These are phyloP conservation scores for Agrocybe praecox DNA, from an alignment of 768 basidiomycete genomes.

Conservation along the genomic window DNA sequence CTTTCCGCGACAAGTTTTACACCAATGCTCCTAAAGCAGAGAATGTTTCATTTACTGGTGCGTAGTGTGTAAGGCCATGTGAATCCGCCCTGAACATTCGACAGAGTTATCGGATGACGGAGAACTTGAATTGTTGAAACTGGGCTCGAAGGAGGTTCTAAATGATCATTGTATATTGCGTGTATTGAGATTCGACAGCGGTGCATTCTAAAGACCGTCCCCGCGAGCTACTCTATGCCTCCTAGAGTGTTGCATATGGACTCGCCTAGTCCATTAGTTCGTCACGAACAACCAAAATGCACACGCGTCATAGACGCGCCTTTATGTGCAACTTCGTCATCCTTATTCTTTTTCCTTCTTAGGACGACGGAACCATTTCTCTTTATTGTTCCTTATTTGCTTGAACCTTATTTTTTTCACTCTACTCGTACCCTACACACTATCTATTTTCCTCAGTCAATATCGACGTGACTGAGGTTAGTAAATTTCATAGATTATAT, in stretches of 20 bases:
- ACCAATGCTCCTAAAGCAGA: no score
- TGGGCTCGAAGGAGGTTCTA: no score
- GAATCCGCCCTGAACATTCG: no score
- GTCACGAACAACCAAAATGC: not conserved
- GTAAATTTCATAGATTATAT: not conserved
- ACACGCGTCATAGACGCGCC: not conserved
- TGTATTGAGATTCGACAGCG: no score
- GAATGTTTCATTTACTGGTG: no score
- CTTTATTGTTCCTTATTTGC: not conserved
- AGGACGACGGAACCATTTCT: not conserved
- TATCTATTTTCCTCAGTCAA: not conserved
- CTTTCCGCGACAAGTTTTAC: no score
- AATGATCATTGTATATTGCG: no score
- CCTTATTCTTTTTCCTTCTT: not conserved
- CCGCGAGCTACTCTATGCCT: no score
- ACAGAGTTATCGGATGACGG: no score
- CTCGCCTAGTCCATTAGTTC: not conserved
- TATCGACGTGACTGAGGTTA: not conserved
- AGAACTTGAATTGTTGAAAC: no score
- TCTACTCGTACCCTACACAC: not conserved
- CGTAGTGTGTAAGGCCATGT: no score
- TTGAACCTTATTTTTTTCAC: not conserved
- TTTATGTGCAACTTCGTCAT: not conserved
- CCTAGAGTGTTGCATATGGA: not conserved
- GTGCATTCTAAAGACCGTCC: no score